A percentile compares a stretch with the other conserved stretches of the same genome.
These are phyloP conservation scores for Vaccinium vitisidaea DNA, from an alignment of 148 eudicot genomes.

Conservation along the genomic window DNA sequence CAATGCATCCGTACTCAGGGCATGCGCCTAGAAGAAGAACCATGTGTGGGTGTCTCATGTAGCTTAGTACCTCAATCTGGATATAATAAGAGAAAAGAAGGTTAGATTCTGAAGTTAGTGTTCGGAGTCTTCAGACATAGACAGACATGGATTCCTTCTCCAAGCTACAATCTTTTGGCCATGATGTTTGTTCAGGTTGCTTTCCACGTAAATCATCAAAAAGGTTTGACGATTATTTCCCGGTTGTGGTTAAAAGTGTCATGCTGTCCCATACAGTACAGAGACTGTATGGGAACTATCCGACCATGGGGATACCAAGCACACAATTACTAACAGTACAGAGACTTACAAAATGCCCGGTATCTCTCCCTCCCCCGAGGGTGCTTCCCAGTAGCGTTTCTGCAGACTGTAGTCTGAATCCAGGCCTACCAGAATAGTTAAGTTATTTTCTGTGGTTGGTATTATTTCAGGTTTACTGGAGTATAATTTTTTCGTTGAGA, in stretches of 20 bases:
- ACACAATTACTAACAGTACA: too few relatives aligned
- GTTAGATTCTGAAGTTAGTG: not conserved
- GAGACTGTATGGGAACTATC: too few relatives aligned
- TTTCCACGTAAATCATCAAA: not conserved
- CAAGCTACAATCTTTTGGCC: not conserved
- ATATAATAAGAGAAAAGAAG: not conserved
- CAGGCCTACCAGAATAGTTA: not conserved
- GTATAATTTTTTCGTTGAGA: not conserved
- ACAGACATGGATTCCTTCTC: not conserved
- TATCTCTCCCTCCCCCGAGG: too few relatives aligned
- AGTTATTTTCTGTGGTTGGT: not conserved
- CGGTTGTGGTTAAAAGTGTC: not conserved
- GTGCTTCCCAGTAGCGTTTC: too few relatives aligned
- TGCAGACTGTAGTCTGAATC: not conserved
- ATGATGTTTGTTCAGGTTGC: not conserved
- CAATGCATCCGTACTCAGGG: slow-evolving; percentile 78
- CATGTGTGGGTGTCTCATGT: slow-evolving; percentile 83
- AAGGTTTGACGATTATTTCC: not conserved
- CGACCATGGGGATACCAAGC: not conserved
- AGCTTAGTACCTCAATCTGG: slow-evolving; percentile 78
- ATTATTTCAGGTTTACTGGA: not conserved
- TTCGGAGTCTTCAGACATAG: not conserved
- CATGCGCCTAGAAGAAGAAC: slow-evolving; percentile 88
- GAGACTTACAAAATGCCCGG: too few relatives aligned
- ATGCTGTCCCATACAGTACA: not conserved